Base-by-base conservation (phyloP, 208 protist species). In the Trypanosoma mega region DNA sequence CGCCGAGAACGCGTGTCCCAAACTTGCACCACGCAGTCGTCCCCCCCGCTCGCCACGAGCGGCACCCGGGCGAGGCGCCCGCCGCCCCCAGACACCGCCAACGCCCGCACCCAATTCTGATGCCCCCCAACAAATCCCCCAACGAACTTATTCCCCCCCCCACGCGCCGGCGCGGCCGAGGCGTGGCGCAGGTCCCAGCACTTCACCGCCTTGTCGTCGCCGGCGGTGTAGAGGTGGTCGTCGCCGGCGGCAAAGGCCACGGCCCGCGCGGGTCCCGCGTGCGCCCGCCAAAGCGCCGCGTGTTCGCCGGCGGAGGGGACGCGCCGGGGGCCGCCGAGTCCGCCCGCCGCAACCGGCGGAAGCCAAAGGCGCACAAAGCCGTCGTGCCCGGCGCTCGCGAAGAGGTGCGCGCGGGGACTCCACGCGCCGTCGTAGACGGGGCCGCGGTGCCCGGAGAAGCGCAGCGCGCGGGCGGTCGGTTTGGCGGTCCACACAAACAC, bases 201-300 rank as follows among this genome's bases (percentile, higher is more conserved):
- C 63, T 96, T 96, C n/a, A 93, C 74, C 9, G 75, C 59, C 63
- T 94, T 93, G 65, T 96, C 90, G 37, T 94, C 82, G 14, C 85
- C 87, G 30, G 70, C 78, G 26, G 86, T 93, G 67, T 86, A 91
- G 18, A 96, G 51, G 31, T 78, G 53, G 36, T 85, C 75, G 46
- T 77, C 78, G 45, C 94, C 75, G 30, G 72, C 58, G 2, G 89
- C 81, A 36, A 93, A 88, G 43, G 67, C 83, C 6, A 96, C 20
- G 3, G 77, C 77, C 6, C 88, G 78, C 20, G 85, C 77, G 0
- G 87, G 75, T 0, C 86, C 92, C 7, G 62, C 57, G 69, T 97
- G 92, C 24, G 75, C 92, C 11, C 81, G 72, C 64, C 71, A 82
- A 54, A 61, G 23, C 61, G 56, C 79, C 26, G 33, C 60, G 12